Evolutionary conservation across 2,329 filamentous ascomycete species (phyloP).

Genomic region (Hypoxylon sp.): DNA sequence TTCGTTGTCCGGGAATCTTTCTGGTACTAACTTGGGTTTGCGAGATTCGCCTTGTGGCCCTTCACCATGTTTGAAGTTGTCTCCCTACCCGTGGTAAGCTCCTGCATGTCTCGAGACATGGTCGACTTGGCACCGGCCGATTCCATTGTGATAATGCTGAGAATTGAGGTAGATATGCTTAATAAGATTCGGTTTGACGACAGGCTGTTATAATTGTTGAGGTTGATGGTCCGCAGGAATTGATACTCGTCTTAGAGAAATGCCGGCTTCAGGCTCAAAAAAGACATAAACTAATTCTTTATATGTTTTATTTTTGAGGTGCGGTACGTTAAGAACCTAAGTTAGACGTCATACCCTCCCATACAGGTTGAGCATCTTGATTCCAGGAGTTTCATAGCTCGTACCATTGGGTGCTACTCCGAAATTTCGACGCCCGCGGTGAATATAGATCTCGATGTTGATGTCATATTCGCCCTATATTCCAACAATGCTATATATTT

Average conservation of each 20-base stretch:
- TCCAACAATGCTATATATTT: slow-evolving; percentile 4
- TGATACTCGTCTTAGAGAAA: not conserved
- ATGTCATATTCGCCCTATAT: slow-evolving; percentile 38
- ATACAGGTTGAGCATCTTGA: not conserved
- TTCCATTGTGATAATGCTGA: slow-evolving; percentile 48
- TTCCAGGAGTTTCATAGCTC: not conserved
- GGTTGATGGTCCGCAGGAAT: not conserved
- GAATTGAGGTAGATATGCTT: not conserved
- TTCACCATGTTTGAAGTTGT: slow-evolving; percentile 45
- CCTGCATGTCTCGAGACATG: slow-evolving; percentile 61
- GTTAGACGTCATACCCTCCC: slow-evolving; percentile 1
- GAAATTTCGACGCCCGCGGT: not conserved
- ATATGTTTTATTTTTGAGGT: not conserved
- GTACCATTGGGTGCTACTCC: not conserved
- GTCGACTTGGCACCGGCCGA: slow-evolving; percentile 59
- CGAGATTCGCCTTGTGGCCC: slow-evolving; percentile 65
- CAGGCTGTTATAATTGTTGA: not conserved
- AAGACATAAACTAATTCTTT: not conserved
- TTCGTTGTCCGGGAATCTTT: not conserved
- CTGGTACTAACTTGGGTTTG: slow-evolving; percentile 60
- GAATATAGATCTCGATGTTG: slow-evolving; percentile 33
- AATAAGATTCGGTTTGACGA: not conserved
- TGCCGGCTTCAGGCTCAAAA: not conserved
- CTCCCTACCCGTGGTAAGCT: slow-evolving; percentile 55
- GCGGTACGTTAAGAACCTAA: not conserved